These are phyloP conservation scores for Suhomyces anneliseae DNA, from an alignment of 1,139 yeast species.

Conservation along the genomic window DNA sequence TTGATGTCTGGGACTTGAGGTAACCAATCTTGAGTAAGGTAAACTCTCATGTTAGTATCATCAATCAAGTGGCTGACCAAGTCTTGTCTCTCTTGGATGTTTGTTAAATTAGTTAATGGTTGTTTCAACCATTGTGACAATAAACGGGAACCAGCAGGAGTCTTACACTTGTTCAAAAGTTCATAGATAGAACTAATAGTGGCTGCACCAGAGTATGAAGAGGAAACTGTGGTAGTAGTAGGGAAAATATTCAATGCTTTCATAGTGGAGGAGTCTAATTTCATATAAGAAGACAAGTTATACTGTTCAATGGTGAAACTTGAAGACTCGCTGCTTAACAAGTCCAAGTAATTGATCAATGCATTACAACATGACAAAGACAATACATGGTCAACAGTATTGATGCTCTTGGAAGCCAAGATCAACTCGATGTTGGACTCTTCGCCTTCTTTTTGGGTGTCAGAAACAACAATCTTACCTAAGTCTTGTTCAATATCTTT, in stretches of 20 bases:
- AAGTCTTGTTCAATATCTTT: constrained; percentile 76
- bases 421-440: constrained; percentile 46
- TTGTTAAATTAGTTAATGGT: constrained; percentile 67
- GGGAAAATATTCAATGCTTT: constrained; percentile 88
- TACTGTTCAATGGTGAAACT: constrained; percentile 59
- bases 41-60: constrained; percentile 65
- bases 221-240: constrained; percentile 28
- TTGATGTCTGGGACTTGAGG: constrained; percentile 80
- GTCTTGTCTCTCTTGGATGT: constrained; percentile 66
- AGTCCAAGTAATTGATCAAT: constrained; percentile 58
- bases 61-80: constrained; percentile 73
- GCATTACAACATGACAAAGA: constrained; percentile 59
- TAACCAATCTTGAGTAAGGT: constrained; percentile 66
- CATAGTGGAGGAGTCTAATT: constrained; percentile 86
- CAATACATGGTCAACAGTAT: constrained; percentile 31
- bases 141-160: constrained; percentile 80
- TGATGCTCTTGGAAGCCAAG: constrained; percentile 60
- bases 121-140: constrained; percentile 95
- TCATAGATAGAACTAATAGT: constrained; percentile 66
- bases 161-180: constrained; percentile 81
- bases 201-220: constrained; percentile 23
- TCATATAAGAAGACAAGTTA: constrained; percentile 75
- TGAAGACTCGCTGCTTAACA: constrained; percentile 51
- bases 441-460: constrained; percentile 24
- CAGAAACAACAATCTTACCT: constrained; percentile 34